Evolutionary conservation across 306 rosid species (phyloP), one percentile per base, ranked within the genome.

Genomic region (Castanospermum australe): DNA sequence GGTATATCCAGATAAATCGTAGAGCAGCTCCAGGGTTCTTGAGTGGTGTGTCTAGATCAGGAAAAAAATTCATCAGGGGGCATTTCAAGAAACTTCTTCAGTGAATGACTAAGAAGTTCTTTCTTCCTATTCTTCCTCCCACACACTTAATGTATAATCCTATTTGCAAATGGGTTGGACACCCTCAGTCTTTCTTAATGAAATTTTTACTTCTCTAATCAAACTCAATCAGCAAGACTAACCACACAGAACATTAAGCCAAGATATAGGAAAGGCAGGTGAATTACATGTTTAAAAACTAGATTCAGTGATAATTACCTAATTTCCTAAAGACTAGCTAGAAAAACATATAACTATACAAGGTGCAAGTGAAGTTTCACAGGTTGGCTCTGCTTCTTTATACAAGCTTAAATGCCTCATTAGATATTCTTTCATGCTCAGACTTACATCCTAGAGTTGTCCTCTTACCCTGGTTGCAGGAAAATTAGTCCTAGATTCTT

Each of bases 371-470:
- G 22, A n/a, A 38, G 44, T 52, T 77, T 77, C 54, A 65, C 21
- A 22, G 38, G 65, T 24, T 57, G 35, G 39, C 36, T 67, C 67
- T 44, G 25, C 12, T 78, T 44, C 57, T 68, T 15, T 38, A 67
- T 17, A 41, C 14, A 35, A 50, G n/a, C 59, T 54, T 77, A 15
- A 38, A 65, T 52, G 75, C 64, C 24, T 42, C 21, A 41, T 39
- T 12, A 24, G 47, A 77, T 45, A 66, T 55, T 55, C 64, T 39
- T 51, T 66, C 48, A 17, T 30, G 45, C 67, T 44, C 61, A 56
- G 2, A 39, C 59, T 41, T 36, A 70, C 54, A 79, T 48, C 35
- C 77, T 59, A 33, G 25, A 70, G 68, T 70, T 56, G 60, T 57
- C 44, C 15, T 13, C 44, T 39, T 47, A 22, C 24, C 22, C 56